Evolutionary conservation across 257 asterid species (phyloP).

Genomic region (Lavandula angustifolia): DNA sequence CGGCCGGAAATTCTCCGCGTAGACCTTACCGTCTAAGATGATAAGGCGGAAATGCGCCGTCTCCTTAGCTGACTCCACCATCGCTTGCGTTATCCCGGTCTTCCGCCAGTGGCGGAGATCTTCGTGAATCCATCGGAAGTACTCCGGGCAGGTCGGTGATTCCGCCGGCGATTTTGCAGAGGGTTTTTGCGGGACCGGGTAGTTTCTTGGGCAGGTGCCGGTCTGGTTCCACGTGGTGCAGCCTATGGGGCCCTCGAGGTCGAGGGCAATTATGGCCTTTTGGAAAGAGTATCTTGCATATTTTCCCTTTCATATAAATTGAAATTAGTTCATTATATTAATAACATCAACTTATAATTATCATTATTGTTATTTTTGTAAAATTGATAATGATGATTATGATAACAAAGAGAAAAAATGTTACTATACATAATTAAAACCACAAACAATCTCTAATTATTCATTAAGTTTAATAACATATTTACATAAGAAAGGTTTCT

Average conservation of each 20-base stretch:
- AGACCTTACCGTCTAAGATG: constrained; percentile 52
- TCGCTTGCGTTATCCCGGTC: constrained; percentile 49
- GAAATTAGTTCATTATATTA: no score
- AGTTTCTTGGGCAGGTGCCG: constrained; percentile 48
- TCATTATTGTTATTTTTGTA: no score
- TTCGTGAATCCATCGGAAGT: constrained; percentile 74
- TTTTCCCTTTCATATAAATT: not conserved
- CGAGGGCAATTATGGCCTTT: constrained; percentile 27
- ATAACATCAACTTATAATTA: no score
- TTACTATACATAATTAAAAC: no score
- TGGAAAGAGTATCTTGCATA: constrained; percentile 29
- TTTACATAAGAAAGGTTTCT: no score
- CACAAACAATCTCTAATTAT: no score
- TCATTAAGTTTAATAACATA: no score
- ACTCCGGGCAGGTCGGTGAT: constrained; percentile 60
- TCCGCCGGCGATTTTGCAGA: constrained; percentile 28
- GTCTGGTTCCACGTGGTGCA: constrained; percentile 61
- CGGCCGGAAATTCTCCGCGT: constrained; percentile 53
- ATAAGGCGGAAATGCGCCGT: constrained; percentile 62
- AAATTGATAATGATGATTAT: no score
- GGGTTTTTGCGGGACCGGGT: constrained; percentile 37
- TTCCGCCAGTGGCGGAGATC: constrained; percentile 60
- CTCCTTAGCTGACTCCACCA: constrained; percentile 49
- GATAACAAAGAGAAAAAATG: no score
- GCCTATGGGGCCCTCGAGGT: constrained; percentile 35